Percentiles rank a stretch among this genome's conserved stretches.
Evolutionary conservation across 352 stramenopile genomes (phyloP).

Genomic region (Phytophthora megakarya): DNA sequence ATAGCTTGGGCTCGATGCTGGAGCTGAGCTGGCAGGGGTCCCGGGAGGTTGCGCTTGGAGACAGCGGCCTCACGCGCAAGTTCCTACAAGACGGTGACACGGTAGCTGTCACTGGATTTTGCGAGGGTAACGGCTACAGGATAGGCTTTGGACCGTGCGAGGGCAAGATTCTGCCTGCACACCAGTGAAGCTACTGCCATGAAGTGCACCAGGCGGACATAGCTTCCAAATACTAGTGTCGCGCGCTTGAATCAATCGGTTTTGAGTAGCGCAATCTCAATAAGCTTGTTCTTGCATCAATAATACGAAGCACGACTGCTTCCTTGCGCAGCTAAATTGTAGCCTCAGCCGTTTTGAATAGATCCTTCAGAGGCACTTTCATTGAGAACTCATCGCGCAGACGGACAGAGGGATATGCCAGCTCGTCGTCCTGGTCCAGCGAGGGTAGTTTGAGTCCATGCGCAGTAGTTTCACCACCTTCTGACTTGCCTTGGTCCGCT

Average conservation of each 20-base stretch:
- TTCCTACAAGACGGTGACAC: slow-evolving; percentile 96
- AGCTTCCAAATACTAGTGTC: slow-evolving; percentile 1
- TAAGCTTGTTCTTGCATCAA: background rate
- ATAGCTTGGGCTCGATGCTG: slow-evolving; percentile 94
- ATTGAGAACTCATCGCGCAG: slow-evolving; percentile 34
- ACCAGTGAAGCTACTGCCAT: slow-evolving; percentile 41
- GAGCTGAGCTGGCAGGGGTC: slow-evolving; percentile 96
- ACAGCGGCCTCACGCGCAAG: slow-evolving; percentile 83
- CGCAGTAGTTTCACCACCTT: background rate
- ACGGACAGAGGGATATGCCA: slow-evolving; percentile 32
- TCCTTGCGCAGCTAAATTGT: slow-evolving; percentile 45
- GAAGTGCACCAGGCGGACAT: background rate
- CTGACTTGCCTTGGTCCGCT: background rate
- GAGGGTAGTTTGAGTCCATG: slow-evolving; percentile 26
- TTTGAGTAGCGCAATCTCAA: background rate
- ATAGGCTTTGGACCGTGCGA: slow-evolving; percentile 96
- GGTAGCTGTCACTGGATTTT: slow-evolving; percentile 93
- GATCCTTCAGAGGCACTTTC: slow-evolving; percentile 46
- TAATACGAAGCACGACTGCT: background rate
- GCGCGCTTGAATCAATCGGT: background rate
- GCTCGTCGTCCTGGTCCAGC: slow-evolving; percentile 31
- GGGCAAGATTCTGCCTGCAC: slow-evolving; percentile 90
- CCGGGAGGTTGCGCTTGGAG: slow-evolving; percentile 72
- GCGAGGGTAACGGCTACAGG: slow-evolving; percentile 89
- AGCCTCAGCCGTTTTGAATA: slow-evolving; percentile 45